Evolutionary conservation across 2,329 filamentous ascomycete genomes (phyloP), one percentile per base, ranked within the genome.

Genomic region (Pleoardoris graminearum): DNA sequence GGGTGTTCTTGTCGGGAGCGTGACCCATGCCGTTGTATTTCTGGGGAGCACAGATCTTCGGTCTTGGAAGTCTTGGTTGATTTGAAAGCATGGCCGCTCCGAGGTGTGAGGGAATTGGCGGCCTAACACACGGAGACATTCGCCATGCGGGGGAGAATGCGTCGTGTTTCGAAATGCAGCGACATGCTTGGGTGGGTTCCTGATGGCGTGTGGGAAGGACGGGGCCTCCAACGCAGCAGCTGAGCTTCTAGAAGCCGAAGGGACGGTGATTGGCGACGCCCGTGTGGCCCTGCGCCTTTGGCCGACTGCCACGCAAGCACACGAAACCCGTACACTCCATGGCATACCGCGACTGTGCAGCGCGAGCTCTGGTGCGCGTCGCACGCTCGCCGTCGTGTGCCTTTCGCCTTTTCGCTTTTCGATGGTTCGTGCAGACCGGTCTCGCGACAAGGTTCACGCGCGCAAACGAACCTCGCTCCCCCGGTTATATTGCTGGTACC

Each of bases 221-320:
- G 7, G 17, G 22, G 39, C 41, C 29, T 30, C 17, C 41, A 17
- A 22, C 7, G 29, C 16, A 32, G 41, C 27, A 22, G 41, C 41
- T 44, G 27, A 44, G 17, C 16, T 44, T 44, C 41, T 11, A 17
- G 38, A 42, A 42, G 38, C 38, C 29, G 38, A 42, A 42, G 38
- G 25, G 38, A 23, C 38, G 23, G n/a, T 39, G 12, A 8, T 27
- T 4, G 23, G 38, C 14, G 29, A 29, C 7, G 39, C 39, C 21
- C 12, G 19, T 12, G 11, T 44, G 41, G 38, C 27, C 41, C 27
- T 17, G 41, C 41, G 27, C 41, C 41, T 23, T 5, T 22, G 17
- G 27, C 25, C 6, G 27, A 45, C 42, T 29, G 27, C 41, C 27
- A 43, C 27, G 41, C 41, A 45, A 23, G 29, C 42, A 45, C 3